A percentile compares a stretch with the other conserved stretches of the same genome.
phyloP scores from a whole-genome alignment of 768 basidiomycete genomes.

The Lanmaoa pseudosensibilis region DNA sequence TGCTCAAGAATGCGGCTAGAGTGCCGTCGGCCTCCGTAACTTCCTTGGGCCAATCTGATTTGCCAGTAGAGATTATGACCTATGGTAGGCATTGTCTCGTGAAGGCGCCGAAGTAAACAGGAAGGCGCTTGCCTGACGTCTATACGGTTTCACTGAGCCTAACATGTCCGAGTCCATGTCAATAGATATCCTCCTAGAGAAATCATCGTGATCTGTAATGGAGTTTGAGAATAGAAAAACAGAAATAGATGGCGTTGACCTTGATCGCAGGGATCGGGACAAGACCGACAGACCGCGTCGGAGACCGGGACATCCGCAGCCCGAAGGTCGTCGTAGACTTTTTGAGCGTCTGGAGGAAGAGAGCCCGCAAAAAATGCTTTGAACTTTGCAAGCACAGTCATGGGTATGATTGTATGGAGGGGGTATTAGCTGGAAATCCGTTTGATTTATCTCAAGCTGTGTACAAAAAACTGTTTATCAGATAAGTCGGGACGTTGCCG shows the following conservation, averaged over 20 bases:
- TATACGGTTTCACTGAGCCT: constrained; percentile 83
- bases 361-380: constrained; percentile 18
- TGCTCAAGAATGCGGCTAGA: constrained; percentile 60
- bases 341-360: constrained; percentile 35
- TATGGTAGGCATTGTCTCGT: constrained; percentile 31
- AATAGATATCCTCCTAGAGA: constrained; percentile 67
- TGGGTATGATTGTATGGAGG: constrained; percentile 3
- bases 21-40: constrained; percentile 70
- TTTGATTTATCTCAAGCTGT: not conserved
- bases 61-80: constrained; percentile 88
- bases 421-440: not conserved
- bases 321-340: constrained; percentile 51
- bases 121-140: constrained; percentile 61
- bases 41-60: constrained; percentile 83
- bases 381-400: constrained; percentile 29
- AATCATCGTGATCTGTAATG: constrained; percentile 66
- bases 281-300: constrained; percentile 66
- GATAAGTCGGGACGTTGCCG: not conserved
- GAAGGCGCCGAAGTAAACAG: not conserved
- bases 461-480: not conserved
- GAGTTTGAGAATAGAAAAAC: constrained; percentile 26
- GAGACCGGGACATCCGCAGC: constrained; percentile 64
- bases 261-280: constrained; percentile 75
- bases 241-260: constrained; percentile 39
- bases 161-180: constrained; percentile 82